Evolutionary conservation across 2,329 filamentous ascomycete species (phyloP), one percentile per base, ranked within the genome.

Genomic region (Ceratocystis eucalypticola): DNA sequence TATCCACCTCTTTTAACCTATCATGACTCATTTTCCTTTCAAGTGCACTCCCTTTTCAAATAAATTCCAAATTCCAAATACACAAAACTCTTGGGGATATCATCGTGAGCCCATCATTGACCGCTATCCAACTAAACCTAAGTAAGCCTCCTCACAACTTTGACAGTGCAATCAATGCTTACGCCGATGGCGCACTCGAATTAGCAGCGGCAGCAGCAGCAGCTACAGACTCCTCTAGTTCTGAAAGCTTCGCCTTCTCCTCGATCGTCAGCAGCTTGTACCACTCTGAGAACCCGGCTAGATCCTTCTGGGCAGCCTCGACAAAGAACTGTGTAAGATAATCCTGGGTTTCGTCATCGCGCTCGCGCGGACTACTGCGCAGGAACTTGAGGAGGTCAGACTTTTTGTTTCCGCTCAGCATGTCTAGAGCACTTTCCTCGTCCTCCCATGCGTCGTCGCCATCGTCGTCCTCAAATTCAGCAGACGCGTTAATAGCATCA

Each of bases 291-390:
- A 85, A 85, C 66, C 77, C 78, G 64, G 80, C 80, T 57, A 80
- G 75, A 70, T 85, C 82, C 67, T 84, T 82, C n/a, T 76, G 78
- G 10, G 79, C 81, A 8, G 81, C 81, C 12, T 75, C 73, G 62
- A 86, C 74, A 77, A 96, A 96, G 77, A 96, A 96, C 15, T 92
- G 85, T 0, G 85, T 81, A 61, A 97, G 79, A 74, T 91, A 96
- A 3, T 82, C 84, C 74, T 96, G 90, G 6, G 92, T 96, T 79
- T 96, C 91, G 73, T 96, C 91, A 73, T 97, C 93, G 44, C 87
- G 84, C 72, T 88, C 84, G 65, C 91, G 84, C 59, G 73, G 80
- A 65, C 80, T 80, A 17, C 81, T 80, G 57, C 86, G 86, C 28
- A 84, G 82, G 72, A 84, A 91, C 1, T 85, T 84, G 89, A 96